Evolutionary conservation across 140 eudicot genomes (phyloP), one percentile per base, ranked within the genome.

Genomic region (Senecio squalidus): DNA sequence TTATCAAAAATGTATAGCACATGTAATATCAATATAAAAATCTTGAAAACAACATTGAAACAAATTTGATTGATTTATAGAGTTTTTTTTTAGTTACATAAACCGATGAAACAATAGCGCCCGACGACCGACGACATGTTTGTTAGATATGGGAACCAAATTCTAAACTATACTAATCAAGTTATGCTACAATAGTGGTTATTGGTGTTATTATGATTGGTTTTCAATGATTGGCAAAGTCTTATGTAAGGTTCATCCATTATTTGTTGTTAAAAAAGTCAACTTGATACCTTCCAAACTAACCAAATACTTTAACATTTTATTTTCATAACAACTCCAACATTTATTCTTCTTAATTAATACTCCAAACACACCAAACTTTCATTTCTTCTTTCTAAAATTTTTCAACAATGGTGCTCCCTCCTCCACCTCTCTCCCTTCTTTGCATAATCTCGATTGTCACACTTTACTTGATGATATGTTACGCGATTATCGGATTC

Each of bases 351-450:
- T 30, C 14, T 17, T 60, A 45, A 71, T 53, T 39, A 51, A 46
- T 29, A 9, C 64, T 40, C 57, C n/a, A 23, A 40, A 34, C n/a
- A 41, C 36, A 58, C 43, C 57, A 9, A 16, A 21, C 62, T 70
- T 53, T 40, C 53, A 64, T 76, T 62, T 51, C 69, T 39, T 70
- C 74, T 54, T 52, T 71, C 58, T 60, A 3, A 0, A 25, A 8
- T 43, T 14, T 25, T 3, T 33, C 41, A 26, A 61, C 61, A 51
- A 83, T 79, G 83, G 72, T 55, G 20, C 22, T 69, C 20, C 79
- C 77, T 24, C 84, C 87, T 46, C 84, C 90, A 34, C 87, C 82
- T 11, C 69, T 85, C 60, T 80, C 90, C 33, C 77, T 76, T 57
- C 36, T 76, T 15, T 78, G 80, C 60, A 64, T 85, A 13, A 30